Evolutionary conservation across 345 rosid genomes (phyloP), one percentile per base, ranked within the genome.

Genomic region (Luvunga scandens): DNA sequence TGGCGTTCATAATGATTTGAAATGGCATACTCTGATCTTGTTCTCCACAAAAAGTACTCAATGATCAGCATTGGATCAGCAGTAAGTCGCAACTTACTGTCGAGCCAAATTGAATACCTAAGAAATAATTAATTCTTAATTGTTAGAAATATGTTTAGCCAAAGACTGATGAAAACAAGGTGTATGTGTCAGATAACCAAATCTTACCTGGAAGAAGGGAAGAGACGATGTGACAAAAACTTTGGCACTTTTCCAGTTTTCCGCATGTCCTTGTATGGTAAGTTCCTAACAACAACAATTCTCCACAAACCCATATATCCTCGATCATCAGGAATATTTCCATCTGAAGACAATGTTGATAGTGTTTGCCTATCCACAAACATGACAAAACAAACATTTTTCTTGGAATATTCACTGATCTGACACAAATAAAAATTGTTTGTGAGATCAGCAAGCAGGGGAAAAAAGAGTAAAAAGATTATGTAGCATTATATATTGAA

Each of bases 31-130:
- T 94, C 97, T 79, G 98, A 88, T 73, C 78, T 89, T 36, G 83
- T 84, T 84, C 93, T 86, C 99, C 98, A 95, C 77, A 93, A 83
- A 83, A 95, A 90, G 91, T 84, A 84, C 82, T 96, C 98, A 65
- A 96, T 85, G 34, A 96, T 87, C 72, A 88, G 77, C 87, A 94
- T 84, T 25, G 97, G 99, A 81, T 96, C 98, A 71, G 88, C 80
- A 63, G 81, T 80, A 64, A 96, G 98, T 75, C 98, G 89, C 95
- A 92, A 84, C 87, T 96, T 96, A 86, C 98, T 92, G 73, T 96
- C 98, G 66, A 96, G 78, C 99, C 99, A 96, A 79, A 94, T 90
- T 4, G 99, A 96, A 86, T 94, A 96, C 83, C 98, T 95, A 85
- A 66, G 38, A 83, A 45, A 31, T 45, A 45, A 45, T 45, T 45